Base-by-base conservation (phyloP, 2,329 filamentous ascomycete genomes). In the Paracoccidioides brasiliensis region DNA sequence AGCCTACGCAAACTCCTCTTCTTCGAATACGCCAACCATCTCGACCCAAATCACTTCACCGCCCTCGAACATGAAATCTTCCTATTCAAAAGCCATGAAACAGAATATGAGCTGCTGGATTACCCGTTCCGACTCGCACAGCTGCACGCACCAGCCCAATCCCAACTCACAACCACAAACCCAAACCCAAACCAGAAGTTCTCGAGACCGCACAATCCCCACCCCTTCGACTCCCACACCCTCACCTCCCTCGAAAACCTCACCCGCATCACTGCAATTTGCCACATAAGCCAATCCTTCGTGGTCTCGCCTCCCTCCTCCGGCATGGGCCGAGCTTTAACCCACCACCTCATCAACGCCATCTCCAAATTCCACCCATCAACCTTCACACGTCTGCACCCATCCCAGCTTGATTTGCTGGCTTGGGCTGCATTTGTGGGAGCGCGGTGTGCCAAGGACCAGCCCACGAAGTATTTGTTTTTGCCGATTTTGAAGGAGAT, bases 61-160 rank as follows among this genome's bases (percentile, higher is more conserved):
- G 51, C 56, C 4, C 52, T 55, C n/a, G 67, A 70, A 30, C 63
- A 67, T 38, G 62, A 66, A 55, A 64, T 68, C 40, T 67, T 72
- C 52, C 65, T 64, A n/a, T 56, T 64, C 6, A 62, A 69, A 28
- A 67, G 64, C 42, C 67, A 64, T 55, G 67, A 71, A 57, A 57
- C 67, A 22, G 70, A 73, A 57, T 66, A 70, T 54, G 69, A 69
- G 56, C 63, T 72, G 15, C 59, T 72, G 5, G 69, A 66, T 35
- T 72, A 73, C 56, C 64, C 69, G 28, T 70, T 69, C 50, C 60
- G 60, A 10, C 28, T 45, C 43, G 6, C 7, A 4, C 42, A 44
- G n/a, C 15, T 6, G 3, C 10, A 12, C 41, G 10, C 50, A 52
- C 22, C 22, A 12, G 7, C 9, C 32, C 10, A 9, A 37, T 14